Evolutionary conservation across 176 grass and related monocot genomes (phyloP).

Genomic region (Musa troglodytarum): DNA sequence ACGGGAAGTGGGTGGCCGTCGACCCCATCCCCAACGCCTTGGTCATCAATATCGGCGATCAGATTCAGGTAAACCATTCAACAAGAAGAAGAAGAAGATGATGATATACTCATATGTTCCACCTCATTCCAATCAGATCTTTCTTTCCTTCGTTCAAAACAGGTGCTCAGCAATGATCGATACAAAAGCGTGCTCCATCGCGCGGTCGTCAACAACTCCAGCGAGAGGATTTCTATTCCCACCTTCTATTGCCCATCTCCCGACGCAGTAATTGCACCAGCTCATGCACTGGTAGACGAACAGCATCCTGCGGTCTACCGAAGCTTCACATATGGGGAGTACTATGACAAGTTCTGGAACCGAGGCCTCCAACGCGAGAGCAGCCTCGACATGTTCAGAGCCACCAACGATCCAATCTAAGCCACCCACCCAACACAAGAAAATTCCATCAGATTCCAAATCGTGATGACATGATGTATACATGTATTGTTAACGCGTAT

Average conservation of each 20-base stretch:
- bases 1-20: slow-evolving; percentile 57
- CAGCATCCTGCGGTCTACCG: slow-evolving; percentile 37
- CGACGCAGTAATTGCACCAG: slow-evolving; percentile 49
- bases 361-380: slow-evolving; percentile 52
- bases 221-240: slow-evolving; percentile 71
- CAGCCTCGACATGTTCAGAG: slow-evolving; percentile 63
- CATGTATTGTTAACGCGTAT: no score
- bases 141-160: no score
- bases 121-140: background rate
- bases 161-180: slow-evolving; percentile 68
- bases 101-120: background rate
- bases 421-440: no score
- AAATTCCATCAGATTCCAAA: no score
- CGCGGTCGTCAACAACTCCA: slow-evolving; percentile 63
- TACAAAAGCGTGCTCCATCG: slow-evolving; percentile 85
- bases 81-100: no score
- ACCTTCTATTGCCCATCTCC: slow-evolving; percentile 74
- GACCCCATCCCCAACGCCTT: slow-evolving; percentile 35
- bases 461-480: no score
- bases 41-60: slow-evolving; percentile 78
- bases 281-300: slow-evolving; percentile 36
- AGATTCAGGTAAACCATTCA: slow-evolving; percentile 42
- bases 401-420: background rate
- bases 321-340: slow-evolving; percentile 60
- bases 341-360: slow-evolving; percentile 72